Percentiles rank a stretch among this genome's conserved stretches.
These are phyloP conservation scores for Rhodamnia rubescens DNA, from an alignment of 345 rosid species.

Conservation along the genomic window DNA sequence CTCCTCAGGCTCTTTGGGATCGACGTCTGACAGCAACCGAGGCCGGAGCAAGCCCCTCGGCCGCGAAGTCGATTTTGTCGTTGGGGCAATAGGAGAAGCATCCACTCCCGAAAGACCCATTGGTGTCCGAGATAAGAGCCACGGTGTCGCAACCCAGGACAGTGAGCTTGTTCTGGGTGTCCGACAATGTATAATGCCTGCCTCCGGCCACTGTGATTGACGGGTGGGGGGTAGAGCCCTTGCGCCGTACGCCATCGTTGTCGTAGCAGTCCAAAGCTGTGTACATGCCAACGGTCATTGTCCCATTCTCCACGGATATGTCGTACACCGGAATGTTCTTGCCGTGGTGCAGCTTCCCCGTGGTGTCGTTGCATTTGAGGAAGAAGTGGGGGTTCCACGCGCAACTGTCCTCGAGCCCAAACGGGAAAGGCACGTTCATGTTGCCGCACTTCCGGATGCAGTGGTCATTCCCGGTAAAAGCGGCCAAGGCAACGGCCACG, in stretches of 20 bases:
- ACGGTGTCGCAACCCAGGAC: background rate
- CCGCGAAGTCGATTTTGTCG: background rate
- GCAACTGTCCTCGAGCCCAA: accelerated
- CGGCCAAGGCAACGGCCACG: background rate
- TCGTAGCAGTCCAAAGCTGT: background rate
- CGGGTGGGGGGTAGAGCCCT: background rate
- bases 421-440: accelerated
- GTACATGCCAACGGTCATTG: accelerated
- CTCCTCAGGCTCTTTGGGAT: background rate
- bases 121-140: accelerated
- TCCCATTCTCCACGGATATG: background rate
- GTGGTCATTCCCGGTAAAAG: background rate
- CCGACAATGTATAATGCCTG: background rate
- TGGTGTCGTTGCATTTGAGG: accelerated
- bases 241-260: accelerated
- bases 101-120: accelerated
- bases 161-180: background rate
- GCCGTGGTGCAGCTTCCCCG: background rate
- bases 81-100: background rate
- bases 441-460: background rate
- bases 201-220: accelerated
- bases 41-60: background rate
- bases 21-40: background rate
- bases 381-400: accelerated
- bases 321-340: accelerated